Evolutionary conservation across 1,284 basidiomycete genomes (phyloP).

Genomic region (Earliella scabrosa): DNA sequence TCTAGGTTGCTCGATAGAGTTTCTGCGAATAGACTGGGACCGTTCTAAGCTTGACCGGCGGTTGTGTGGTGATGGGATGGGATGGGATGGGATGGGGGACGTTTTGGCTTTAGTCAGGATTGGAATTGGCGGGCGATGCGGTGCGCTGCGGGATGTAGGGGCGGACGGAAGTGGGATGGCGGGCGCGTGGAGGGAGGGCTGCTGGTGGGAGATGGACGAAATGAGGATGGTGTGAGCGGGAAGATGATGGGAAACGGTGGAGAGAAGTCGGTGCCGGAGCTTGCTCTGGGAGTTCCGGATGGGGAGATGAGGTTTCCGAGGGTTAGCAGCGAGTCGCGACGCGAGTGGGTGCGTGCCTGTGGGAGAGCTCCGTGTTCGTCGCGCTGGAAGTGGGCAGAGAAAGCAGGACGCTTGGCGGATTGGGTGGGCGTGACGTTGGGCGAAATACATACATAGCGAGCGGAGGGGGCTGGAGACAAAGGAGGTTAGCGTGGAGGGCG

Average conservation of each 20-base stretch:
- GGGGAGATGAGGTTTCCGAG: not conserved
- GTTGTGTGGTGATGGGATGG: not conserved
- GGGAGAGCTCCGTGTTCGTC: no score
- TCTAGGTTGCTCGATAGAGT: no score
- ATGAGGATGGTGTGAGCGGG: not conserved
- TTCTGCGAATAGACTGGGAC: no score
- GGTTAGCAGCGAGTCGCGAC: not conserved
- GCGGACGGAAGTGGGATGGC: not conserved
- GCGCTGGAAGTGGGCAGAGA: no score
- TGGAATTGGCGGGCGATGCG: no score
- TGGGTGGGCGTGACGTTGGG: no score
- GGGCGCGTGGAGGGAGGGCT: not conserved
- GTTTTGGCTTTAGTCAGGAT: no score
- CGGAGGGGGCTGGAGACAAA: no score
- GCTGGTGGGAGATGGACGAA: slow-evolving; percentile 9
- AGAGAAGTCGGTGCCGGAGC: slow-evolving; percentile 7
- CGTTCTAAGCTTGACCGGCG: not conserved
- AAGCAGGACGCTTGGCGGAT: no score
- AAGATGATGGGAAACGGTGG: slow-evolving; percentile 3
- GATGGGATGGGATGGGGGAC: no score
- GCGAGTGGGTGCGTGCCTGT: not conserved
- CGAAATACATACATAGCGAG: no score
- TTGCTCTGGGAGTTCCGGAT: slow-evolving; percentile 1
- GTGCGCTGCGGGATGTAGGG: not conserved
- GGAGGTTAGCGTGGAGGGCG: not conserved